A percentile compares a stretch with the other conserved stretches of the same genome.
These are phyloP conservation scores for Aleurites moluccanus DNA, from an alignment of 441 rosid species.

Conservation along the genomic window DNA sequence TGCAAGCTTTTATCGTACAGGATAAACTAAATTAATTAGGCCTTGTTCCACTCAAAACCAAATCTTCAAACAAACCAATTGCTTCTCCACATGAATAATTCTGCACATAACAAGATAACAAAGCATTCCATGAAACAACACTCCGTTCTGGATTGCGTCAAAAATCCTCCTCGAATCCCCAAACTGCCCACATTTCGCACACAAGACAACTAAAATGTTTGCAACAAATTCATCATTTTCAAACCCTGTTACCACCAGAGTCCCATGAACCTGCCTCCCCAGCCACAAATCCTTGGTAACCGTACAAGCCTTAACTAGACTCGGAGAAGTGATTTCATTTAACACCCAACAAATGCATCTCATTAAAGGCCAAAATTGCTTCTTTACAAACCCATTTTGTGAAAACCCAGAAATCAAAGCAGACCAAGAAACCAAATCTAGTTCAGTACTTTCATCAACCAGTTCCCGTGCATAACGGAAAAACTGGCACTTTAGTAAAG, in stretches of 20 bases:
- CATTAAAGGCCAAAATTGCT: constrained; percentile 43
- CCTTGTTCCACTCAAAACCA: constrained; percentile 50
- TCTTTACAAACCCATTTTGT: constrained; percentile 49
- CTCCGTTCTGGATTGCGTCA: constrained; percentile 43
- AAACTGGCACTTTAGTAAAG: constrained; percentile 44
- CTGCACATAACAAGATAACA: constrained; percentile 62
- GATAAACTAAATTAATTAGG: constrained; percentile 74
- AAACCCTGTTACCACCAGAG: constrained; percentile 52
- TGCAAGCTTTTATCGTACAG: constrained; percentile 57
- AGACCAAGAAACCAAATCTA: constrained; percentile 64
- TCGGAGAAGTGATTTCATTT: constrained; percentile 64
- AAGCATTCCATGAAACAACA: constrained; percentile 68
- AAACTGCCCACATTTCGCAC: constrained; percentile 56
- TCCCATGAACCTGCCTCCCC: constrained; percentile 66
- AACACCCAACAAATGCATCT: constrained; percentile 54
- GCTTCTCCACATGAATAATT: constrained; percentile 45
- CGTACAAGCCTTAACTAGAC: constrained; percentile 63
- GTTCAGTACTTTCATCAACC: constrained; percentile 59
- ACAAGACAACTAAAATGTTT: constrained; percentile 60
- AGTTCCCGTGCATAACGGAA: constrained; percentile 51
- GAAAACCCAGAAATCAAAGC: constrained; percentile 69
- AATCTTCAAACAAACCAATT: constrained; percentile 45
- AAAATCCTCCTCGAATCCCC: constrained; percentile 54
- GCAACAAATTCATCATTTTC: constrained; percentile 62
- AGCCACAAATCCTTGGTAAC: constrained; percentile 40